Evolutionary conservation across 169 alveolate genomes (phyloP).

Genomic region (Plasmodium gonderi): DNA sequence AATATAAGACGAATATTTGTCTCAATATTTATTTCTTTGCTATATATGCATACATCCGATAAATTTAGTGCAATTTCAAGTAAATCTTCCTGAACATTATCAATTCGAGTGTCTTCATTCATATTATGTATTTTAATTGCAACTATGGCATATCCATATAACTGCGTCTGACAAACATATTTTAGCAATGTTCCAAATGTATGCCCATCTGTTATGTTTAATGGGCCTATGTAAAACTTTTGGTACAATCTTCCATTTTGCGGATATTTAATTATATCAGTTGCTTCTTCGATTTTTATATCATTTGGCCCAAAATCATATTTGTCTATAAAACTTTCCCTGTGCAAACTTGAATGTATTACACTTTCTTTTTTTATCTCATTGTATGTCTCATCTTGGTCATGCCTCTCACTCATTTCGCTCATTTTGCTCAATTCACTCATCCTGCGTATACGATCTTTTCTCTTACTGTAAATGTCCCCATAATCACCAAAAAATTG

Average conservation of each 20-base stretch:
- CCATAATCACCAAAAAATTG: constrained; percentile 81
- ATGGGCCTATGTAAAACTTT: constrained; percentile 88
- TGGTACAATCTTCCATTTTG: constrained; percentile 84
- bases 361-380: not conserved
- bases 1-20: constrained; percentile 81
- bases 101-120: constrained; percentile 79
- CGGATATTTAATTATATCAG: constrained; percentile 57
- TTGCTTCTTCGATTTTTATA: constrained; percentile 70
- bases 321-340: constrained; percentile 49
- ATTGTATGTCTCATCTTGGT: not conserved
- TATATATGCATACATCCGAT: constrained; percentile 77
- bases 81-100: constrained; percentile 84
- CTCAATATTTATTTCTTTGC: constrained; percentile 40
- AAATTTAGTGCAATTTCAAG: constrained; percentile 85
- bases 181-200: constrained; percentile 87
- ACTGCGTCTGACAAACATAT: constrained; percentile 82
- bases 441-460: constrained; percentile 74
- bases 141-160: constrained; percentile 88
- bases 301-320: constrained; percentile 69
- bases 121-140: constrained; percentile 86
- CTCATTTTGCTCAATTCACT: constrained; percentile 43
- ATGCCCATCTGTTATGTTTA: constrained; percentile 88
- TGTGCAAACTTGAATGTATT: constrained; percentile 23
- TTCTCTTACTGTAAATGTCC: constrained; percentile 74
- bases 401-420: constrained; percentile 38